phyloP scores from a whole-genome alignment of 2,329 filamentous ascomycete genomes.

The Penicillium sp. region DNA sequence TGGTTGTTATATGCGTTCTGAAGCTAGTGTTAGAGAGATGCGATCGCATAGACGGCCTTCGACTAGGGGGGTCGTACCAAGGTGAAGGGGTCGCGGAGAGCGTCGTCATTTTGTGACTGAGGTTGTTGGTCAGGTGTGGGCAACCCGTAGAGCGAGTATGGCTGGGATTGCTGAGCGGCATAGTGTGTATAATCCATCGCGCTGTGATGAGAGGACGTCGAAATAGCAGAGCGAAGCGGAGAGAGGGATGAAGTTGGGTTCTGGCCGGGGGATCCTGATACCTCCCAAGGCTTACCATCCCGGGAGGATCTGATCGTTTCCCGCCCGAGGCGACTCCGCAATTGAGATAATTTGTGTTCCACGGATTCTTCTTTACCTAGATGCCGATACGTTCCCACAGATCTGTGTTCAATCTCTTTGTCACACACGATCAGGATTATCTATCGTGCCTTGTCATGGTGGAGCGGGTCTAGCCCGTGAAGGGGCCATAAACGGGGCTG shows the following conservation, averaged over 20 bases:
- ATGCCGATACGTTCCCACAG: not conserved
- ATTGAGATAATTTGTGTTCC: not conserved
- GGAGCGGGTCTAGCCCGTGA: slow-evolving; percentile 7
- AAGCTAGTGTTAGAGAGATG: slow-evolving; percentile 11
- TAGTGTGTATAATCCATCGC: slow-evolving; percentile 60
- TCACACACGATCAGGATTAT: not conserved
- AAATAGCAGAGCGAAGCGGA: not conserved
- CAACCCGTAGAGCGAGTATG: slow-evolving; percentile 51
- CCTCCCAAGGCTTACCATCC: slow-evolving; percentile 2
- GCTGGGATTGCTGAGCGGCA: slow-evolving; percentile 39
- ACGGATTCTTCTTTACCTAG: not conserved
- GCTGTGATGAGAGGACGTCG: not conserved
- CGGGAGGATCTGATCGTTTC: slow-evolving; percentile 7
- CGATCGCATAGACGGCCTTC: not conserved
- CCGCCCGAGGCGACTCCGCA: not conserved
- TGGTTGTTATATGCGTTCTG: slow-evolving; percentile 36
- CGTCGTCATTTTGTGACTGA: slow-evolving; percentile 41
- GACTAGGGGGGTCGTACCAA: slow-evolving; percentile 16
- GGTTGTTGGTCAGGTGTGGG: slow-evolving; percentile 41
- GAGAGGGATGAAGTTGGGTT: not conserved
- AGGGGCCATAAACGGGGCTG: slow-evolving; percentile 9
- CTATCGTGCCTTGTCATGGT: not conserved
- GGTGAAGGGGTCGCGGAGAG: slow-evolving; percentile 45
- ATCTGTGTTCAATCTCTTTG: not conserved
- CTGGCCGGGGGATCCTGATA: not conserved